Evolutionary conservation across 164 flowering plant genomes (phyloP).

Genomic region (Nymphaea colorata): DNA sequence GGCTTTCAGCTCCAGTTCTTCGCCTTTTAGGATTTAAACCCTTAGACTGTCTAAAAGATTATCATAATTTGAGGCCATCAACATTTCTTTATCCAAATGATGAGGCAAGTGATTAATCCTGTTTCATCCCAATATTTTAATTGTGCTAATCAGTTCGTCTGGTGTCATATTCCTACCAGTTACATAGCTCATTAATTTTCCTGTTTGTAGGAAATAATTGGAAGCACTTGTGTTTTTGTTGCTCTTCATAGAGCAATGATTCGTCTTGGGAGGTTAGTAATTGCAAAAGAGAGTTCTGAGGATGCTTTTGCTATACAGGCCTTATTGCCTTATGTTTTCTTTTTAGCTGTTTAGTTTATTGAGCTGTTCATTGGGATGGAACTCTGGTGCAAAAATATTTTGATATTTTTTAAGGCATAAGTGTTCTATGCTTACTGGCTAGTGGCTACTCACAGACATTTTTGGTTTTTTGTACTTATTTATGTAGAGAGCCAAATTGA

Average conservation of each 20-base stretch:
- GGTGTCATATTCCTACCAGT: too few relatives aligned
- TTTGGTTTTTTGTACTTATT: too few relatives aligned
- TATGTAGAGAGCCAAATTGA: too few relatives aligned
- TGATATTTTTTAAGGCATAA: too few relatives aligned
- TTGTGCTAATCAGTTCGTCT: too few relatives aligned
- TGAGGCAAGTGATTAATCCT: constrained; percentile 34
- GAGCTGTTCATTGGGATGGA: not conserved
- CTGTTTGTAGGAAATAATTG: constrained; percentile 61
- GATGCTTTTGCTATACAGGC: not conserved
- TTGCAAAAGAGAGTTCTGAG: not conserved
- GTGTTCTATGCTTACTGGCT: too few relatives aligned
- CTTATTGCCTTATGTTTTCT: not conserved
- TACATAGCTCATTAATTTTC: too few relatives aligned
- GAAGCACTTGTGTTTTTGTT: constrained; percentile 65
- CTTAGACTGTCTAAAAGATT: constrained; percentile 74
- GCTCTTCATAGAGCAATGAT: constrained; percentile 86
- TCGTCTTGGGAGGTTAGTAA: constrained; percentile 53
- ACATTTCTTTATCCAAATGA: constrained; percentile 88
- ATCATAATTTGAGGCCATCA: constrained; percentile 87
- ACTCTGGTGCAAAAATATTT: not conserved
- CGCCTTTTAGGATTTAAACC: constrained; percentile 93
- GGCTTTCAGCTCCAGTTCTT: constrained; percentile 60
- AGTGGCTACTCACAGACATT: too few relatives aligned
- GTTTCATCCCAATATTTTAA: not conserved
- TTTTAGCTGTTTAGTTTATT: too few relatives aligned